Evolutionary conservation across 495 filamentous ascomycete genomes (phyloP), one percentile per base, ranked within the genome.

Genomic region (Copromyces sp.): DNA sequence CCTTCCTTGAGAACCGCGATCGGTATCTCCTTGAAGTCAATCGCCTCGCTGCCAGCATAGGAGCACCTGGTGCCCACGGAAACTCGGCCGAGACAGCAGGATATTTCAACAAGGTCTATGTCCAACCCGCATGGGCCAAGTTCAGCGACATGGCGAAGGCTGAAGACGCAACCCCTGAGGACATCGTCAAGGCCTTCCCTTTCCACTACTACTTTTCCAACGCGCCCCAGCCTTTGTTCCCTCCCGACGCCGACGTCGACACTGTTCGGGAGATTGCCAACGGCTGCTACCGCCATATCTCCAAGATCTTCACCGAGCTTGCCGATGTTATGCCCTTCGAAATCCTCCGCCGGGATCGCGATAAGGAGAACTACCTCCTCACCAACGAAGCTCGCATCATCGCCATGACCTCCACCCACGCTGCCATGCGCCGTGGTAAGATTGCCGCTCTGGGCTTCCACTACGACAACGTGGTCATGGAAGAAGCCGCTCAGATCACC

Each of bases 391-490:
- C 95, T 14, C 90, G 95, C 7, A 94, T 99, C 68, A 92, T 99
- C 74, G 95, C 95, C 70, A 98, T 98, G 96, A 99, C 95, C 11
- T 94, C 93, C 3, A 99, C 95, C 2, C 95, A 99, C 82, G 96
- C 95, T 12, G 95, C 95, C n/a, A 99, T 99, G 91, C 90, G 94
- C 72, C 87, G 94, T 68, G 90, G 92, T 73, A 95, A 98, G 77
- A 99, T 99, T 76, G 90, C 93, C 1, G 86, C 88, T 24, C 86
- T 98, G 61, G 96, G 95, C 7, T 98, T 99, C 85, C 92, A 94
- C 75, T 99, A 98, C 76, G 94, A 98, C 82, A 98, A 97, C 75
- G 92, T 99, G 16, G 86, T 99, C 69, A 97, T 99, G 95, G 95
- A 99, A 86, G 95, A 99, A 84, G 94, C 95, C 3, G 95, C 95